phyloP scores from a whole-genome alignment of 2,329 filamentous ascomycete genomes.

The Sordariomycetes sp. region DNA sequence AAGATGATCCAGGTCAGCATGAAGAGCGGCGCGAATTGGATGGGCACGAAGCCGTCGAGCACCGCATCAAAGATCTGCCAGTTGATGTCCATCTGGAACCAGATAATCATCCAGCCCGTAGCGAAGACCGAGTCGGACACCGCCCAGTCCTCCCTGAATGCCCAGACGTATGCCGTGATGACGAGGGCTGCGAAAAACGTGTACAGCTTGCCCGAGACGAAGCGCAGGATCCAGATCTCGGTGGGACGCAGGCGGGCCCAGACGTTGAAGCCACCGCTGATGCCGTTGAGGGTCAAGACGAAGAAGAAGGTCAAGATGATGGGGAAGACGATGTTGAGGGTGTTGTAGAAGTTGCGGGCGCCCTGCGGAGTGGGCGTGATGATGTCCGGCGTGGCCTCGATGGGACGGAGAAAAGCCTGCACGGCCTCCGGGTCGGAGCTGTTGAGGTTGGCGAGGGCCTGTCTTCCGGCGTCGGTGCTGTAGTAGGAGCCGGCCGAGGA shows the following conservation, averaged over 20 bases:
- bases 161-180: slow-evolving; percentile 32
- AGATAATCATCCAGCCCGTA: slow-evolving; percentile 18
- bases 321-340: slow-evolving; percentile 25
- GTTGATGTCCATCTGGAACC: slow-evolving; percentile 31
- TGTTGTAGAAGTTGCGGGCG: slow-evolving; percentile 24
- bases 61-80: slow-evolving; percentile 29
- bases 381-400: slow-evolving; percentile 15
- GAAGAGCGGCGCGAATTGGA: slow-evolving; percentile 28
- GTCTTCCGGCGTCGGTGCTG: slow-evolving; percentile 8
- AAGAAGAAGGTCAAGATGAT: slow-evolving; percentile 21
- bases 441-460: slow-evolving; percentile 10
- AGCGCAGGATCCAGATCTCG: slow-evolving; percentile 14
- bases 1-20: slow-evolving; percentile 31
- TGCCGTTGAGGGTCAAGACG: slow-evolving; percentile 1
- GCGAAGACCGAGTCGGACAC: slow-evolving; percentile 20
- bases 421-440: slow-evolving; percentile 13
- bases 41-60: slow-evolving; percentile 16
- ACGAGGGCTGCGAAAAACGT: slow-evolving; percentile 24
- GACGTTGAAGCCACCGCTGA: not conserved
- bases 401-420: slow-evolving; percentile 22
- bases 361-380: slow-evolving; percentile 23
- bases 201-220: slow-evolving; percentile 18
- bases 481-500: slow-evolving; percentile 15
- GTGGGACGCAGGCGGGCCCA: slow-evolving; percentile 7
- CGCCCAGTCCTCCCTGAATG: slow-evolving; percentile 29